Evolutionary conservation across 2,329 filamentous ascomycete species (phyloP).

Genomic region (Dactylellina leptospora): DNA sequence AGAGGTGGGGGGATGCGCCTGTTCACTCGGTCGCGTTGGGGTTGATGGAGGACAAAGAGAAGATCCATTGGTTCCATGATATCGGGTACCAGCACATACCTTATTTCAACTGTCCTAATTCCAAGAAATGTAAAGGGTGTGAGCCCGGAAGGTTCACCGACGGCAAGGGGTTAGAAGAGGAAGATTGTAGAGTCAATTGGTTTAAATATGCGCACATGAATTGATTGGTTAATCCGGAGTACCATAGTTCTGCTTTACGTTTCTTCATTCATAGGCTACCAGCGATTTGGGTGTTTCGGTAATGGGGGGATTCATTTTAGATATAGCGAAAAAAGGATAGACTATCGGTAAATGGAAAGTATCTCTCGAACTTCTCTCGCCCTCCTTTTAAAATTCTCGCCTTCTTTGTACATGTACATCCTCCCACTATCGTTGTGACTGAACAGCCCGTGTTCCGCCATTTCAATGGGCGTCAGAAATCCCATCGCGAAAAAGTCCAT

Average conservation of each 20-base stretch:
- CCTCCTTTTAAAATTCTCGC: background rate
- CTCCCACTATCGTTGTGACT: background rate
- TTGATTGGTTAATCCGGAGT: slow-evolving; percentile 61
- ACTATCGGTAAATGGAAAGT: no score
- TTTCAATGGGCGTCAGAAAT: no score
- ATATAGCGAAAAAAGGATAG: no score
- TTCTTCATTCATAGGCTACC: no score
- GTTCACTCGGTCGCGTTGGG: slow-evolving; percentile 94
- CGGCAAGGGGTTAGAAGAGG: slow-evolving; percentile 79
- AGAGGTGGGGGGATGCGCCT: slow-evolving; percentile 96
- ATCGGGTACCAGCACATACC: slow-evolving; percentile 98
- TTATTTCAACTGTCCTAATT: slow-evolving; percentile 99
- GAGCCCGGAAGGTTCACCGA: slow-evolving; percentile 81
- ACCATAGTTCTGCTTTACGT: no score
- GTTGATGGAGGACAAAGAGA: slow-evolving; percentile 87
- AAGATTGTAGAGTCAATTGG: slow-evolving; percentile 95
- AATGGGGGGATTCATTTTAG: no score
- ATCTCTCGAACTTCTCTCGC: slow-evolving; percentile 11
- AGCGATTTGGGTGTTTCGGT: no score
- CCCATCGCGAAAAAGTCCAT: no score
- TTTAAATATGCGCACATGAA: slow-evolving; percentile 92
- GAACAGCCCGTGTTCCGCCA: background rate
- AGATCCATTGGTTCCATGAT: slow-evolving; percentile 98
- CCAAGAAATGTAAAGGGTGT: slow-evolving; percentile 70
- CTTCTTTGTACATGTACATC: background rate